A percentile compares a stretch with the other conserved stretches of the same genome.
Evolutionary conservation across 2,329 filamentous ascomycete species (phyloP).

Genomic region (Tolypocladium paradoxum): DNA sequence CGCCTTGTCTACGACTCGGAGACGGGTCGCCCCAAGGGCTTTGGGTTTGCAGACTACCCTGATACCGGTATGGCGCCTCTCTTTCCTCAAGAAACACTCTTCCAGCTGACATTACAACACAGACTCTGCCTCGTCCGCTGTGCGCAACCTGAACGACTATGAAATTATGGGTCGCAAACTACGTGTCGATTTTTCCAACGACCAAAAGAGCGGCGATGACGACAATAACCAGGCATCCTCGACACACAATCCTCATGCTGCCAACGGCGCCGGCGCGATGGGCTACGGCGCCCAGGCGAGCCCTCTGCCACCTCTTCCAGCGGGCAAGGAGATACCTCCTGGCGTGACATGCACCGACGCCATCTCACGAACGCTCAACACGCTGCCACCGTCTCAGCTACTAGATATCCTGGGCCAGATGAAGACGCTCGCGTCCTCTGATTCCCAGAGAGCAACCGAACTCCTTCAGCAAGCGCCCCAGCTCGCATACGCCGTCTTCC

Average conservation of each 20-base stretch:
- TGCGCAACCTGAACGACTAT: conserved; percentile 89
- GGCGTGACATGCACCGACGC: conserved; percentile 79
- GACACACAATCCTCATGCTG: conserved; percentile 13
- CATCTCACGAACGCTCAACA: conserved; percentile 82
- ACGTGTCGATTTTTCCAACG: conserved; percentile 91
- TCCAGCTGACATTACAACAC: conserved; percentile 7
- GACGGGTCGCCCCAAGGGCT: conserved; percentile 88
- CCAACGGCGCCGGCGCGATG: conserved; percentile 21
- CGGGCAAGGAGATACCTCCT: conserved; percentile 72
- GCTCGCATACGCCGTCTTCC: conserved; percentile 89
- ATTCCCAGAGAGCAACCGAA: conserved; percentile 75
- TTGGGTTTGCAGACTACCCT: conserved; percentile 92
- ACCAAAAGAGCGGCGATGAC: conserved; percentile 64
- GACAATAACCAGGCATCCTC: conserved; percentile 18
- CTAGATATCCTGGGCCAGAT: conserved; percentile 91
- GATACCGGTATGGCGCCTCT: conserved; percentile 57
- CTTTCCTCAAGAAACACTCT: not conserved
- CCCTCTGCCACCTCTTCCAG: conserved; percentile 67
- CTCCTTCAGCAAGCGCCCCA: conserved; percentile 84
- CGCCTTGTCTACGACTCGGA: conserved; percentile 92
- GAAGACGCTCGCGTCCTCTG: conserved; percentile 75
- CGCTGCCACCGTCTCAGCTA: conserved; percentile 76
- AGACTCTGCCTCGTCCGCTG: conserved; percentile 81
- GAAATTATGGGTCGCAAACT: conserved; percentile 93
- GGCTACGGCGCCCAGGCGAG: conserved; percentile 28